Evolutionary conservation across 2,329 filamentous ascomycete genomes (phyloP).

Genomic region (Cercospora sp.): DNA sequence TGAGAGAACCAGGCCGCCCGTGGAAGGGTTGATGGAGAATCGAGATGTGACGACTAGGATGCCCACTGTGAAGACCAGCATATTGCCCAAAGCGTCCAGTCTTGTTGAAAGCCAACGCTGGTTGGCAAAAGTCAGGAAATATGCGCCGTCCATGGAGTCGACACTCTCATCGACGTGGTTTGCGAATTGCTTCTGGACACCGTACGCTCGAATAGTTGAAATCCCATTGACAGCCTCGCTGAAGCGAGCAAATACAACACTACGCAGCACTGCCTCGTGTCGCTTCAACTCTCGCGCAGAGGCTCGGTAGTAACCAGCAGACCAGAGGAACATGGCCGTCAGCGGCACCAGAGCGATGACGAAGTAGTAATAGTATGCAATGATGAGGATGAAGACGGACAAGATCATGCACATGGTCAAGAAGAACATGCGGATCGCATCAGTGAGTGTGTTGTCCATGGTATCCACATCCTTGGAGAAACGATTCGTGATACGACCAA

Average conservation of each 20-base stretch:
- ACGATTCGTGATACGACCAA: conserved; percentile 92
- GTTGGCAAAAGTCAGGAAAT: conserved; percentile 93
- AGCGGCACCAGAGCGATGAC: conserved; percentile 68
- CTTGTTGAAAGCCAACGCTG: conserved; percentile 89
- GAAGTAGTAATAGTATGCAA: conserved; percentile 94
- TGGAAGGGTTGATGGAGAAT: conserved; percentile 81
- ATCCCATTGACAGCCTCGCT: conserved; percentile 82
- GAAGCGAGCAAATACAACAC: conserved; percentile 86
- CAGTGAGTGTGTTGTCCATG: conserved; percentile 85
- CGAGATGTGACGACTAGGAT: conserved; percentile 90
- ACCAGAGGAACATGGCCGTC: conserved; percentile 74
- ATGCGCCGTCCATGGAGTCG: conserved; percentile 90
- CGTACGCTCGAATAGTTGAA: conserved; percentile 86
- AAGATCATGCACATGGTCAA: conserved; percentile 79
- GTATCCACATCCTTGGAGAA: conserved; percentile 95
- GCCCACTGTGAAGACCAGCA: conserved; percentile 82
- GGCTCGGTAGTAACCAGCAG: conserved; percentile 82
- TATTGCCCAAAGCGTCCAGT: conserved; percentile 78
- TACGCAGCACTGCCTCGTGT: conserved; percentile 85
- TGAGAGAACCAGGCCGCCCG: conserved; percentile 81
- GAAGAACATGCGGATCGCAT: conserved; percentile 90
- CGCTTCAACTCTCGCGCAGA: conserved; percentile 94
- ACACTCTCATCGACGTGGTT: conserved; percentile 68
- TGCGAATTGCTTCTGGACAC: conserved; percentile 73
- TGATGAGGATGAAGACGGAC: conserved; percentile 83